Evolutionary conservation across 331 rosid genomes (phyloP).

Genomic region (Prunus yedoensis): DNA sequence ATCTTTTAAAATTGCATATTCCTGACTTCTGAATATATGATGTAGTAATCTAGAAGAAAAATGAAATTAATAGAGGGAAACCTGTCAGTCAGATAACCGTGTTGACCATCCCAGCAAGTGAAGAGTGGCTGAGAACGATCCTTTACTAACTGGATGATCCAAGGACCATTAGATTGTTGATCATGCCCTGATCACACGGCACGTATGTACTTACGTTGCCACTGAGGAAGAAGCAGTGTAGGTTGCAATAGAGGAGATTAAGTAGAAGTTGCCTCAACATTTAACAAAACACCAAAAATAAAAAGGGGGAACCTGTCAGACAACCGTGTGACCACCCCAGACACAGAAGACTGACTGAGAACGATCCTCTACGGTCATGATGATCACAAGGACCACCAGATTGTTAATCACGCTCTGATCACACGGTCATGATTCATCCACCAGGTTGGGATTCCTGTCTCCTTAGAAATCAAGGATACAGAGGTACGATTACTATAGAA

Average conservation of each 20-base stretch:
- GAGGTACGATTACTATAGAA: conserved; percentile 26
- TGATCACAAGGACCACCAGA: background rate
- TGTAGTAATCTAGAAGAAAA: background rate
- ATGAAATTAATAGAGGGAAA: accelerated
- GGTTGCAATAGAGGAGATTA: conserved; percentile 69
- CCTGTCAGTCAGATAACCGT: conserved; percentile 36
- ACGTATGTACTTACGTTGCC: conserved; percentile 74
- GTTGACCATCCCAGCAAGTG: background rate
- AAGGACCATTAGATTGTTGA: background rate
- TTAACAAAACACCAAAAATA: too few relatives aligned
- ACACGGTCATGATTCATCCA: background rate
- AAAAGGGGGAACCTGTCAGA: background rate
- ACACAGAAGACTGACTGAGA: background rate
- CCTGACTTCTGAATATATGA: too few relatives aligned
- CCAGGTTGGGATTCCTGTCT: conserved; percentile 11
- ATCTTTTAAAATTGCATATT: too few relatives aligned
- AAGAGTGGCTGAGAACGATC: conserved; percentile 20
- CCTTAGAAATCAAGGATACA: conserved; percentile 18
- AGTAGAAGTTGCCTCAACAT: conserved; percentile 42
- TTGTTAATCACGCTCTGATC: conserved; percentile 25
- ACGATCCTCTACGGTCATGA: conserved; percentile 20
- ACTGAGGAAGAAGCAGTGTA: conserved; percentile 34
- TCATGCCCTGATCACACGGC: conserved; percentile 39
- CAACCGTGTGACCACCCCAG: conserved; percentile 24
- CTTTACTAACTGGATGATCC: background rate